Percentiles rank a stretch among this genome's conserved stretches.
These are phyloP conservation scores for Trypanosoma cruzi DNA, from an alignment of 208 protist species.

Conservation along the genomic window DNA sequence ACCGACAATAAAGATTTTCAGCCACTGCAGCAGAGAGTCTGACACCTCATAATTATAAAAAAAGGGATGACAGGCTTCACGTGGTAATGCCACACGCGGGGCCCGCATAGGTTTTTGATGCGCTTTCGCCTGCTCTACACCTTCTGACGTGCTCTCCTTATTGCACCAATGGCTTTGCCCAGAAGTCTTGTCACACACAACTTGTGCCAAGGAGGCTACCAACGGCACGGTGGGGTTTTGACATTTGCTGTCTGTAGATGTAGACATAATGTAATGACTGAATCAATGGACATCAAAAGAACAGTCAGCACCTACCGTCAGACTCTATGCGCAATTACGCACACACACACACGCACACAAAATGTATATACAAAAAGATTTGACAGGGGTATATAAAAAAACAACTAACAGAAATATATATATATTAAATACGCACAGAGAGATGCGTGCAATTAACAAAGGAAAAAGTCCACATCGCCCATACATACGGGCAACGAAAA, in stretches of 20 bases:
- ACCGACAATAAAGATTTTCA: slow-evolving; percentile 5
- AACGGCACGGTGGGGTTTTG: not conserved
- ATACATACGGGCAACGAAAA: slow-evolving; percentile 3
- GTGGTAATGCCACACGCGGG: slow-evolving; percentile 10
- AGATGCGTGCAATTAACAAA: too few relatives aligned
- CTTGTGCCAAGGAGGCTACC: not conserved
- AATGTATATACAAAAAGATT: too few relatives aligned
- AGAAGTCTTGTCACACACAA: not conserved
- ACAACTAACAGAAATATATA: too few relatives aligned
- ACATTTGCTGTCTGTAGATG: not conserved
- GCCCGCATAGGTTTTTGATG: not conserved
- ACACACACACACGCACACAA: too few relatives aligned
- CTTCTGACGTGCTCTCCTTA: not conserved
- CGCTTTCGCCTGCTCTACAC: not conserved
- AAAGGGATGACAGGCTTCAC: slow-evolving; percentile 14
- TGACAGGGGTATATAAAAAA: too few relatives aligned
- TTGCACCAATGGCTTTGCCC: too few relatives aligned
- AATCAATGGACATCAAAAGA: not conserved
- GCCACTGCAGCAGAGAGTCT: not conserved
- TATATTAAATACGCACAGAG: too few relatives aligned
- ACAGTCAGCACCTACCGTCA: too few relatives aligned
- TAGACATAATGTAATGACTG: not conserved
- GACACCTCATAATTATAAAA: not conserved
- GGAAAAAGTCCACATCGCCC: not conserved
- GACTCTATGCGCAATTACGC: too few relatives aligned